A percentile compares a stretch with the other conserved stretches of the same genome.
These are phyloP conservation scores for Xanthoconium separans DNA, from an alignment of 1,284 basidiomycete species.

Conservation along the genomic window DNA sequence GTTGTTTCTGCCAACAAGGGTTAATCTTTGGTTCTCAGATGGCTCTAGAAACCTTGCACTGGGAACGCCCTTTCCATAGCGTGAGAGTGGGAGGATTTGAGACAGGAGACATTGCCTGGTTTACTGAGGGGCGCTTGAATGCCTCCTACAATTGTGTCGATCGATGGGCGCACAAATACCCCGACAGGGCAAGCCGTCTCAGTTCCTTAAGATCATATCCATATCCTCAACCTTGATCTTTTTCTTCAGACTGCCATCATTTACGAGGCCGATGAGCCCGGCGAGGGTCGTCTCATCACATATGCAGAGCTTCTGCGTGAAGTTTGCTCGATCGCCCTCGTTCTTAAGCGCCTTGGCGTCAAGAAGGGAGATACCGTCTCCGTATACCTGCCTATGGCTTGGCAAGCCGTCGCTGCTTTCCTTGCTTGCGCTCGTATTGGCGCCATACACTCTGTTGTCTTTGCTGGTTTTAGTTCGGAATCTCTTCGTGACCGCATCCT, in stretches of 20 bases:
- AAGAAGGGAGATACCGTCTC: constrained; percentile 97
- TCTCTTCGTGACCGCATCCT: constrained; percentile 90
- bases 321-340: constrained; percentile 89
- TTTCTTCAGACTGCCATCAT: constrained; percentile 81
- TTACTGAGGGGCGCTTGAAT: constrained; percentile 87
- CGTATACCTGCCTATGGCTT: constrained; percentile 87
- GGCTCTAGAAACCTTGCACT: constrained; percentile 81
- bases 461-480: constrained; percentile 98
- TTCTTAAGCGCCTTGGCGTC: constrained; percentile 87
- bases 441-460: constrained; percentile 97
- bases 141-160: constrained; percentile 98
- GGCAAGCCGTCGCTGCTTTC: constrained; percentile 94
- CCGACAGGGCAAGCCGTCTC: constrained; percentile 67
- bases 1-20: not conserved
- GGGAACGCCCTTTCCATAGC: constrained; percentile 91
- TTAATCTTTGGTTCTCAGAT: constrained; percentile 43
- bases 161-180: constrained; percentile 90
- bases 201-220: not conserved
- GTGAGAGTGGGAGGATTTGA: constrained; percentile 85
- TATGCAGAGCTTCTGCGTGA: constrained; percentile 89
- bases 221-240: not conserved
- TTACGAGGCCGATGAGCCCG: constrained; percentile 97
- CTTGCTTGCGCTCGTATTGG: constrained; percentile 97
- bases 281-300: constrained; percentile 73
- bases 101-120: constrained; percentile 92